Evolutionary conservation across 2,329 filamentous ascomycete genomes (phyloP).

Genomic region (Diplodia sapinea): DNA sequence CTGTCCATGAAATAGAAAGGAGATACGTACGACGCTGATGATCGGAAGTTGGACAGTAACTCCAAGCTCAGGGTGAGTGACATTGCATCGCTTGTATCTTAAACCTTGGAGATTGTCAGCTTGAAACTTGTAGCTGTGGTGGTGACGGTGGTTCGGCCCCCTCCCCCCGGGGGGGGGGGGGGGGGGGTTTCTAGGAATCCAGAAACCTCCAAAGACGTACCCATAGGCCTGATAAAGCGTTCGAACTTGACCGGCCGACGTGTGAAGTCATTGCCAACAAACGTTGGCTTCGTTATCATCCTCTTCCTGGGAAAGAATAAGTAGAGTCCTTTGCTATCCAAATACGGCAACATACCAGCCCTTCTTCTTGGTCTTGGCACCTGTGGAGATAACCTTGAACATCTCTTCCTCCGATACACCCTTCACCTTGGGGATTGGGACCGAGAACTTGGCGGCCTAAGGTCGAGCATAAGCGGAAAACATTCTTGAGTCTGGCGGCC

Average conservation of each 20-base stretch:
- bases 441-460: conserved; percentile 80
- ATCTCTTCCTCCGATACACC: conserved; percentile 96
- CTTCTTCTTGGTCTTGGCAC: conserved; percentile 44
- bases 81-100: conserved; percentile 60
- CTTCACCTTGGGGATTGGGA: conserved; percentile 83
- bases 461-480: no score
- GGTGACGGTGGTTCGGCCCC: no score
- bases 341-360: no score
- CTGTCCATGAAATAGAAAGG: no score
- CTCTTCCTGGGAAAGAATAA: conserved; percentile 64
- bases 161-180: no score
- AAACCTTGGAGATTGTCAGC: neutral
- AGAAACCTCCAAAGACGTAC: conserved; percentile 39
- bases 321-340: no score
- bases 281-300: conserved; percentile 35
- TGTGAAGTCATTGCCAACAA: no score
- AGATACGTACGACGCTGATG: conserved; percentile 39
- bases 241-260: conserved; percentile 73
- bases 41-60: conserved; percentile 82
- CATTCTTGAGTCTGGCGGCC: no score
- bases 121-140: neutral
- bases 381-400: conserved; percentile 96
- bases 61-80: conserved; percentile 75
- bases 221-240: conserved; percentile 69
- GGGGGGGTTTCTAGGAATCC: no score